These are phyloP conservation scores for Viola odorata DNA, from an alignment of 345 rosid species.

Conservation along the genomic window DNA sequence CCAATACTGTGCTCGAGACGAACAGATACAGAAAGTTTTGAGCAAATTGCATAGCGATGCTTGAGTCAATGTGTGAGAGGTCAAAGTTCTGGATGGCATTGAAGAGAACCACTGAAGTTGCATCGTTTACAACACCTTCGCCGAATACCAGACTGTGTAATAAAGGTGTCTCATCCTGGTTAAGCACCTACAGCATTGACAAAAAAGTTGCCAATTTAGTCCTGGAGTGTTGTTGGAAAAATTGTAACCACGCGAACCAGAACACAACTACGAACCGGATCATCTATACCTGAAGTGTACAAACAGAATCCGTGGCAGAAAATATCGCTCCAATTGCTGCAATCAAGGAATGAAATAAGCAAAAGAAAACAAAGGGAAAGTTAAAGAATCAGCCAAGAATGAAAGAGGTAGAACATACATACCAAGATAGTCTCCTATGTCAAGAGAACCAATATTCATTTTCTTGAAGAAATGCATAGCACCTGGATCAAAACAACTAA, in stretches of 20 bases:
- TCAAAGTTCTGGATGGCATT: slow-evolving; percentile 87
- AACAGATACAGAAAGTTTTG: slow-evolving; percentile 75
- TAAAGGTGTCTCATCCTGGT: slow-evolving; percentile 89
- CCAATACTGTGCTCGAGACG: slow-evolving; percentile 72
- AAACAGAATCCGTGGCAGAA: slow-evolving; percentile 97
- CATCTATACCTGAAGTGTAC: slow-evolving; percentile 79
- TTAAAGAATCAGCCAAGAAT: neutral
- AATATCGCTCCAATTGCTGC: slow-evolving; percentile 96
- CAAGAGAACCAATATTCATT: slow-evolving; percentile 57
- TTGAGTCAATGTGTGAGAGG: slow-evolving; percentile 54
- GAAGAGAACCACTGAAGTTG: slow-evolving; percentile 95
- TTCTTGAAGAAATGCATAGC: slow-evolving; percentile 66
- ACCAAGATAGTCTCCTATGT: slow-evolving; percentile 83
- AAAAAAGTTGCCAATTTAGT: neutral
- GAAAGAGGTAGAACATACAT: slow-evolving; percentile 6
- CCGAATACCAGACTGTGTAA: slow-evolving; percentile 90
- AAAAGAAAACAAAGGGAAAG: neutral
- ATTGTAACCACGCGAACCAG: neutral
- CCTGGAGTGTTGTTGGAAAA: neutral
- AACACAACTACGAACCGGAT: neutral
- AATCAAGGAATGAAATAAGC: slow-evolving; percentile 12
- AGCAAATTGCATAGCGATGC: slow-evolving; percentile 46
- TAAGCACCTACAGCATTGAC: slow-evolving; percentile 56
- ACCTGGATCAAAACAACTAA: slow-evolving; percentile 34
- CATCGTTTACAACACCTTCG: slow-evolving; percentile 96